A percentile compares a stretch with the other conserved stretches of the same genome.
Evolutionary conservation across 1,284 basidiomycete genomes (phyloP).

Genomic region (Xanthoconium separans): DNA sequence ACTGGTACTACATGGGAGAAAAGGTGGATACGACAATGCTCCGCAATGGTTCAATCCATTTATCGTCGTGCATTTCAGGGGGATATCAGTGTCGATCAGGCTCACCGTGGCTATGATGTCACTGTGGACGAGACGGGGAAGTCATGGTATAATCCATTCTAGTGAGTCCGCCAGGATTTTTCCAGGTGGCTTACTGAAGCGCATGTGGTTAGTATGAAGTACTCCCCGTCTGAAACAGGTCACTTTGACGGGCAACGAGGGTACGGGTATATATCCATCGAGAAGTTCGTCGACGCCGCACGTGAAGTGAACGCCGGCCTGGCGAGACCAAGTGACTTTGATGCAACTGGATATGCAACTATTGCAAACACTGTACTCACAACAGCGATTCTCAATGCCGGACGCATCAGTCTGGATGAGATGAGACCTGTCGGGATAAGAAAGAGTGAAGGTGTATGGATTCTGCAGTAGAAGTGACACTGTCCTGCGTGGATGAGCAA

Average conservation of each 20-base stretch:
- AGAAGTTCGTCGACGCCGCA: slow-evolving; percentile 86
- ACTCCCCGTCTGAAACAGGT: slow-evolving; percentile 86
- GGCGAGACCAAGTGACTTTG: slow-evolving; percentile 69
- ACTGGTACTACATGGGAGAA: slow-evolving; percentile 94
- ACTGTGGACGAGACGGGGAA: slow-evolving; percentile 83
- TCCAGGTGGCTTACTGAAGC: slow-evolving; percentile 11
- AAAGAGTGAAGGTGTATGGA: slow-evolving; percentile 63
- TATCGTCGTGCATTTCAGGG: slow-evolving; percentile 49
- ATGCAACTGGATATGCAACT: slow-evolving; percentile 80
- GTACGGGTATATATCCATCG: slow-evolving; percentile 88
- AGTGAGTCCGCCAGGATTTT: slow-evolving; percentile 48
- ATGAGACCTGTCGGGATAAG: slow-evolving; percentile 78
- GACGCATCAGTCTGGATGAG: slow-evolving; percentile 86
- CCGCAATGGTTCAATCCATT: neutral
- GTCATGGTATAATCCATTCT: slow-evolving; percentile 87
- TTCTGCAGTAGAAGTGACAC: slow-evolving; percentile 54
- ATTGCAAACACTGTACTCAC: slow-evolving; percentile 87
- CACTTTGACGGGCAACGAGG: slow-evolving; percentile 92
- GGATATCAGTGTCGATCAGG: slow-evolving; percentile 90
- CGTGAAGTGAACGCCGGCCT: slow-evolving; percentile 73
- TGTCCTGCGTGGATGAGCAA: neutral
- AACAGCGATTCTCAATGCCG: slow-evolving; percentile 90
- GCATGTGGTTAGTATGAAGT: slow-evolving; percentile 73
- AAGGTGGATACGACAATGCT: slow-evolving; percentile 50
- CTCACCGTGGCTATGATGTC: slow-evolving; percentile 88